These are phyloP conservation scores for Leptographium radiaticola DNA, from an alignment of 2,329 filamentous ascomycete species.

Conservation along the genomic window DNA sequence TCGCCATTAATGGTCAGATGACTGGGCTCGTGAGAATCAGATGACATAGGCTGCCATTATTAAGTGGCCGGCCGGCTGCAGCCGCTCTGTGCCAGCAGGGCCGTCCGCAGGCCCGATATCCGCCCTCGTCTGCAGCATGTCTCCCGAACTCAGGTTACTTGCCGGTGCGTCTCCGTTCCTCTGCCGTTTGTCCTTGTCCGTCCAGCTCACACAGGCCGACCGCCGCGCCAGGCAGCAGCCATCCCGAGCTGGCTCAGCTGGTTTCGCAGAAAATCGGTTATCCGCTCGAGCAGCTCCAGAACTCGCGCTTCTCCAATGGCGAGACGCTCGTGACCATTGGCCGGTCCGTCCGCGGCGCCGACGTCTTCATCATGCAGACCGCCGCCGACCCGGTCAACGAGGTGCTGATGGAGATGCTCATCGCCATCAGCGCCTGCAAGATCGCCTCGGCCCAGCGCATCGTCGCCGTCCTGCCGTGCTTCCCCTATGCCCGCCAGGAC, in stretches of 20 bases:
- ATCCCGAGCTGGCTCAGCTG: neutral
- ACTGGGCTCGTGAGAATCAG: too few species aligned
- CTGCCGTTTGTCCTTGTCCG: too few species aligned
- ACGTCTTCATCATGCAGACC: slow-evolving; percentile 95
- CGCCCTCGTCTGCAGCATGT: too few species aligned
- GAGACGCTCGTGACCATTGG: slow-evolving; percentile 85
- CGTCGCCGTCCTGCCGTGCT: slow-evolving; percentile 90
- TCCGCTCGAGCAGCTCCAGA: neutral
- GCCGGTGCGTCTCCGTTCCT: too few species aligned
- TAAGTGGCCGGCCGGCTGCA: too few species aligned
- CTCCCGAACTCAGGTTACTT: too few species aligned
- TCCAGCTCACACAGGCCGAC: too few species aligned
- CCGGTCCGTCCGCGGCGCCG: slow-evolving; percentile 90
- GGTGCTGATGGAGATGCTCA: slow-evolving; percentile 90
- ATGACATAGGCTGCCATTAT: too few species aligned
- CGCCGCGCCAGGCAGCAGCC: neutral
- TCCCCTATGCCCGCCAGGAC: slow-evolving; percentile 92
- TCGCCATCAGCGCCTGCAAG: slow-evolving; percentile 89
- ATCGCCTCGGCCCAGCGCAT: slow-evolving; percentile 71
- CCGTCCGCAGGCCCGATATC: too few species aligned
- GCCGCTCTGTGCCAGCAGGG: too few species aligned
- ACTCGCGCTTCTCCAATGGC: slow-evolving; percentile 56
- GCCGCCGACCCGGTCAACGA: slow-evolving; percentile 93
- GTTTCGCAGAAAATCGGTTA: neutral
- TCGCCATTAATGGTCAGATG: too few species aligned